Evolutionary conservation across 2,329 filamentous ascomycete species (phyloP).

Genomic region (Phialophora expanda): DNA sequence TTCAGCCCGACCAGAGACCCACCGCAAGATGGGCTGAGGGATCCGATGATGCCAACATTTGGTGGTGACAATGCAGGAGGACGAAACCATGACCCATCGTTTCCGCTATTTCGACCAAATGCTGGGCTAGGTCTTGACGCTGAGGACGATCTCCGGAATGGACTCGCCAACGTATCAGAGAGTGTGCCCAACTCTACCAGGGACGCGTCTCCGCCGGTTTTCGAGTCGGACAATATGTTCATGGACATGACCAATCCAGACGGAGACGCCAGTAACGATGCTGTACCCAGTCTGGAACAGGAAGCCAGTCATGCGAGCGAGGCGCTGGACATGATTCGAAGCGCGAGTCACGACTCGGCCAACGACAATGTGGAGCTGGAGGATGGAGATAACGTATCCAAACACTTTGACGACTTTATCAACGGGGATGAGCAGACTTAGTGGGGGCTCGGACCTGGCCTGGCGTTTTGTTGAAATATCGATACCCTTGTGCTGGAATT

Average conservation of each 20-base stretch:
- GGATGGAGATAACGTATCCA: slow-evolving; percentile 34
- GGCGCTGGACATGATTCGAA: slow-evolving; percentile 47
- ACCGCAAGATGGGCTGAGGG: slow-evolving; percentile 30
- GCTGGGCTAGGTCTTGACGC: slow-evolving; percentile 39
- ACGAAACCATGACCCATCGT: slow-evolving; percentile 45
- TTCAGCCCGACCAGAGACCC: slow-evolving; percentile 49
- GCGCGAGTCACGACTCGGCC: slow-evolving; percentile 37
- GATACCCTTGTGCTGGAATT: slow-evolving; percentile 8
- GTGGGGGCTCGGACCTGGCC: background rate
- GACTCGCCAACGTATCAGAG: slow-evolving; percentile 43
- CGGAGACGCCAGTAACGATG: slow-evolving; percentile 38
- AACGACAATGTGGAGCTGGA: slow-evolving; percentile 40
- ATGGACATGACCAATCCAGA: slow-evolving; percentile 55
- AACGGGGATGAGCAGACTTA: slow-evolving; percentile 32
- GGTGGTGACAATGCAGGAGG: slow-evolving; percentile 18
- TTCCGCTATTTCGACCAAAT: slow-evolving; percentile 35
- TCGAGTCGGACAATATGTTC: slow-evolving; percentile 50
- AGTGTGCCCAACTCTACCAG: slow-evolving; percentile 45
- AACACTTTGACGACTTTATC: slow-evolving; percentile 42
- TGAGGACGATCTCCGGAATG: slow-evolving; percentile 39
- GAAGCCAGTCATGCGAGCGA: slow-evolving; percentile 56
- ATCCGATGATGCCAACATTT: slow-evolving; percentile 37
- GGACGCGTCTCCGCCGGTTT: slow-evolving; percentile 42
- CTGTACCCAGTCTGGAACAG: slow-evolving; percentile 36
- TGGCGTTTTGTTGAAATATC: slow-evolving; percentile 22